These are phyloP conservation scores for Mortierella claussenii DNA, from an alignment of 192 early-diverging fungal species.

Conservation along the genomic window DNA sequence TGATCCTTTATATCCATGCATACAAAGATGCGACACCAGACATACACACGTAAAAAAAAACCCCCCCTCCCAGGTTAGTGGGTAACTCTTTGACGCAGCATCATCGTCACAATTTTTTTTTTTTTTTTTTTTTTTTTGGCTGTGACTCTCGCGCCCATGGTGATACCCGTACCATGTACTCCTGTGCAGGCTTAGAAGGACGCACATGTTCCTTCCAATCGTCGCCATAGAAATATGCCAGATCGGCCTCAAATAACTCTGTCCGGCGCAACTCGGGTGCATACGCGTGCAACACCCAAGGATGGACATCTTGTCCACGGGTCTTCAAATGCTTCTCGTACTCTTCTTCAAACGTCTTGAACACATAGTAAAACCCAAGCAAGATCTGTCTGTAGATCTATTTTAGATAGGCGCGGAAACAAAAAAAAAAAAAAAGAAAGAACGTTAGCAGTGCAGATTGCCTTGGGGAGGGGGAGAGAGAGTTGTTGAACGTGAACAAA, in stretches of 20 bases:
- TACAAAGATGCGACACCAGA: neutral
- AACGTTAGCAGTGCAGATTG: neutral
- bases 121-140: neutral
- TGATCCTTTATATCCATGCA: constrained; percentile 12
- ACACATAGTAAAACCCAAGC: constrained; percentile 45
- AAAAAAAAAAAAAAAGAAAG: neutral
- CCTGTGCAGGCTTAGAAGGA: constrained; percentile 17
- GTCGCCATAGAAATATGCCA: constrained; percentile 34
- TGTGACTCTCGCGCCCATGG: no score
- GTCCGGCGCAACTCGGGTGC: constrained; percentile 27
- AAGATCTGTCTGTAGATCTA: constrained; percentile 45
- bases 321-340: constrained; percentile 1
- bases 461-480: neutral
- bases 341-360: constrained; percentile 36
- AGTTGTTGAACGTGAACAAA: neutral
- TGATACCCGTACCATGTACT: constrained; percentile 21
- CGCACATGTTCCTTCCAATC: constrained; percentile 22
- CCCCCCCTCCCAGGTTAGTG: neutral
- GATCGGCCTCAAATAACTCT: constrained; percentile 32
- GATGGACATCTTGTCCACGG: constrained; percentile 3
- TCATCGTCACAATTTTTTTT: no score
- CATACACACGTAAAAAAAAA: constrained; percentile 1
- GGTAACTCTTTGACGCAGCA: neutral
- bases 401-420: neutral
- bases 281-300: constrained; percentile 24